Evolutionary conservation across 768 basidiomycete genomes (phyloP).

Genomic region (Boletus rufocinnamomeus): DNA sequence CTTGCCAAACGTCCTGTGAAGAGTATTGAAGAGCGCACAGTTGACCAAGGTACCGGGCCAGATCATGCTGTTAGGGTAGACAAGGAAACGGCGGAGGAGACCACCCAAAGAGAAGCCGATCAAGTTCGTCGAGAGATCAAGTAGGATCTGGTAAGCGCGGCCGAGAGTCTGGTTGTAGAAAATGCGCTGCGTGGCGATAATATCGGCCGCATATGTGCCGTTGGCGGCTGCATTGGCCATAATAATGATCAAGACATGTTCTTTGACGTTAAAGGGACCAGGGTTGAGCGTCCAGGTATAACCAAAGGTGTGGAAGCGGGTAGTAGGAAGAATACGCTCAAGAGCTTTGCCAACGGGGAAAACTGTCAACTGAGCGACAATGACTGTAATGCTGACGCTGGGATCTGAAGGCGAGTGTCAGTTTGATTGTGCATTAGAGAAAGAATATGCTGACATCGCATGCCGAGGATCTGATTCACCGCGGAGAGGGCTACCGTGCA

Average conservation of each 20-base stretch:
- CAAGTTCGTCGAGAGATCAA: constrained; percentile 62
- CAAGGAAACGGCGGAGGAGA: constrained; percentile 75
- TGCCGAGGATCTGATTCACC: constrained; percentile 62
- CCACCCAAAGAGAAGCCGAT: constrained; percentile 75
- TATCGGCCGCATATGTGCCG: constrained; percentile 73
- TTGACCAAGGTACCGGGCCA: constrained; percentile 89
- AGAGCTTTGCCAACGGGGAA: constrained; percentile 74
- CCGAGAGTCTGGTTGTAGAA: constrained; percentile 66
- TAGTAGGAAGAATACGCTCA: constrained; percentile 64
- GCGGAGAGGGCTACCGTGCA: constrained; percentile 58
- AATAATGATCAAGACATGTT: constrained; percentile 81
- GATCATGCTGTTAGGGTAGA: constrained; percentile 86
- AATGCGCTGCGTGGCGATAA: constrained; percentile 63
- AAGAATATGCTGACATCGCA: constrained; percentile 54
- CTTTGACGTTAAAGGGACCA: constrained; percentile 89
- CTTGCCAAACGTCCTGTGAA: constrained; percentile 74
- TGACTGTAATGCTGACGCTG: constrained; percentile 60
- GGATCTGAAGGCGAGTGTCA: constrained; percentile 50
- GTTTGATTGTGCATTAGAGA: background rate
- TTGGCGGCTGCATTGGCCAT: constrained; percentile 71
- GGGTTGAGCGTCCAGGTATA: constrained; percentile 75
- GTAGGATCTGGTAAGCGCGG: constrained; percentile 60
- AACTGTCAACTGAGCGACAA: constrained; percentile 72
- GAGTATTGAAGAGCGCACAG: constrained; percentile 83
- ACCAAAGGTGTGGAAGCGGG: constrained; percentile 66